Conservation (phyloP, 495 filamentous ascomycete species). For the Lasiosphaeria ovina region DNA sequence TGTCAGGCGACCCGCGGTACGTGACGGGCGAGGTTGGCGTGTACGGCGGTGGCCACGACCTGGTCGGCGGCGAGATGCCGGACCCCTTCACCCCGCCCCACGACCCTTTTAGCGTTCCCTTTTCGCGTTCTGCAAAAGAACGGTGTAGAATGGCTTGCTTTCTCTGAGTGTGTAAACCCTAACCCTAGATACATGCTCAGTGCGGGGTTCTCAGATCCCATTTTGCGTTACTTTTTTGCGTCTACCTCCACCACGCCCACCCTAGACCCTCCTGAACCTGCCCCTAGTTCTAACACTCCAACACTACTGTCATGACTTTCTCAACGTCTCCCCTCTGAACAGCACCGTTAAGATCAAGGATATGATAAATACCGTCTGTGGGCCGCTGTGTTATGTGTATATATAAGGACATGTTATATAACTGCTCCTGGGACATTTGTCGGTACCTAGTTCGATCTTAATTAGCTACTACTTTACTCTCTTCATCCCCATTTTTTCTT, state of each 20-base stretch:
- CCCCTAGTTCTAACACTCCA: constrained; percentile 35
- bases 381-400: constrained; percentile 28
- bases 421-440: background rate
- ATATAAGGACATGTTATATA: constrained; percentile 7
- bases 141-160: no score
- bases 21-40: constrained; percentile 47
- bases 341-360: constrained; percentile 22
- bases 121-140: no score
- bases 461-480: background rate
- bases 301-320: constrained; percentile 30
- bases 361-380: constrained; percentile 24
- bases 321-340: constrained; percentile 20
- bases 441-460: constrained; percentile 1
- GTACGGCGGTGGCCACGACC: constrained; percentile 62
- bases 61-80: constrained; percentile 29
- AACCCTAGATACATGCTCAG: no score
- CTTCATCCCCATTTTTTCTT: background rate
- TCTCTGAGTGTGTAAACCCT: no score
- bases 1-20: constrained; percentile 47
- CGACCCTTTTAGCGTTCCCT: constrained; percentile 64
- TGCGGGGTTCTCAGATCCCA: no score
- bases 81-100: constrained; percentile 59
- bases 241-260: no score
- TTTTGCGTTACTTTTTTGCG: no score
- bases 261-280: constrained; percentile 29